Base-by-base conservation (phyloP, 1,139 yeast species). In the Protomyces gravidus region DNA sequence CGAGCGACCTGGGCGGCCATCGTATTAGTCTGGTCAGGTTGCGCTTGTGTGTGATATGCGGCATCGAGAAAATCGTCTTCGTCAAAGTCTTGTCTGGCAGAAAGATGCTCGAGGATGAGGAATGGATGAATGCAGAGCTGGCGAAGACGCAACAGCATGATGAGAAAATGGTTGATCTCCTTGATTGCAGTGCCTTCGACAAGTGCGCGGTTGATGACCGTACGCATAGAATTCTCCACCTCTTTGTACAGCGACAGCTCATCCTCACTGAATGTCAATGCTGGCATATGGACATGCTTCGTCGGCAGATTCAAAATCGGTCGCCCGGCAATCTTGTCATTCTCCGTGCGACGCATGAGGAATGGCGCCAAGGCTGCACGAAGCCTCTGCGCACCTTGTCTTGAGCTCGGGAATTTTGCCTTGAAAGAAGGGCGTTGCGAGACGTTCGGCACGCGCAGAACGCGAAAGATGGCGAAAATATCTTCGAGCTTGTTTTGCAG, bases 101-200 rank as follows among this genome's bases (percentile, higher is more conserved):
- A 47, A 13, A 52, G 45, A 32, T 52, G 57, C 17, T 52, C 57
- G 25, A 92, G 76, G 0, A 92, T 97, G 65, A 94, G 76, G 73
- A 92, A 98, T 0, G 98, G 98, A 71, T 92, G 99, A 71, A 92
- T 97, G 0, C 98, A 97, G 67, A 92, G 77, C 72, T 92, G 98
- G 68, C 98, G 81, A 98, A 92, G 90, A 68, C 98, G 78, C 0
- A 98, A 92, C 67, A 92, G 89, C 62, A 94, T 78, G 0, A 97
- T 89, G 74, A 92, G 92, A 68, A 92, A 92, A 68, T 92, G 92
- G 47, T 98, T 98, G 92, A 92, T 52, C 71, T 92, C 92, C 72
- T 90, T 90, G 61, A 89, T 77, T 47, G 90, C 96, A 30, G 92
- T 96, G 71, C 98, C 98, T 69, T 88, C 92, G 26, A 95, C 94